Conservation (phyloP, 2,329 filamentous ascomycete species). For the Leptographium lundbergii region DNA sequence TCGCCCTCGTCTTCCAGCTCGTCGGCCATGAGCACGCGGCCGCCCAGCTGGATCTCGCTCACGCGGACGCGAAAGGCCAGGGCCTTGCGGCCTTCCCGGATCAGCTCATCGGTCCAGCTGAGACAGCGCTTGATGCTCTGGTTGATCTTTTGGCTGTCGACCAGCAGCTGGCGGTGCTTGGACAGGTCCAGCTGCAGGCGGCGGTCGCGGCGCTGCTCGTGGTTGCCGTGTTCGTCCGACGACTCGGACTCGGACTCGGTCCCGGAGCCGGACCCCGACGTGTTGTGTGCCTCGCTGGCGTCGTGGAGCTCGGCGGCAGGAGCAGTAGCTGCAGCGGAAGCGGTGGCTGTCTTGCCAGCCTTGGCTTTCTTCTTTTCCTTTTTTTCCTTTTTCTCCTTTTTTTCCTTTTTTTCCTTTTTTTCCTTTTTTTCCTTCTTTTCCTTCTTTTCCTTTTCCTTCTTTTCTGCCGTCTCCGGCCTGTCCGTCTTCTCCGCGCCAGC, state of each 20-base stretch:
- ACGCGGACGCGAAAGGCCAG: conserved; percentile 69
- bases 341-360: too few species aligned
- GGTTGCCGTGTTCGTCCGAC: conserved; percentile 27
- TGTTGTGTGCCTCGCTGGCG: not conserved
- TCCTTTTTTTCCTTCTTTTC: too few species aligned
- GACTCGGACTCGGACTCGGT: not conserved
- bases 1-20: conserved; percentile 25
- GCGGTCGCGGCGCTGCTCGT: conserved; percentile 52
- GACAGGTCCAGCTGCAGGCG: conserved; percentile 73
- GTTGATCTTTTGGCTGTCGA: conserved; percentile 91
- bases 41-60: conserved; percentile 70
- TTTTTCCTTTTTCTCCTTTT: too few species aligned
- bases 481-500: conserved; percentile 18
- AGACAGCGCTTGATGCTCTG: conserved; percentile 84
- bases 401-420: too few species aligned
- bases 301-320: conserved; percentile 7
- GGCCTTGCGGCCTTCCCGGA: conserved; percentile 77
- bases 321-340: too few species aligned
- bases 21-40: conserved; percentile 61
- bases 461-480: not conserved
- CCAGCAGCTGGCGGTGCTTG: conserved; percentile 77
- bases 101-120: conserved; percentile 79
- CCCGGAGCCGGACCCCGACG: not conserved
- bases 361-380: too few species aligned
- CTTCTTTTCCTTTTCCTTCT: too few species aligned